Base-by-base conservation (phyloP, 2,329 filamentous ascomycete genomes). In the Alternaria burnsii region DNA sequence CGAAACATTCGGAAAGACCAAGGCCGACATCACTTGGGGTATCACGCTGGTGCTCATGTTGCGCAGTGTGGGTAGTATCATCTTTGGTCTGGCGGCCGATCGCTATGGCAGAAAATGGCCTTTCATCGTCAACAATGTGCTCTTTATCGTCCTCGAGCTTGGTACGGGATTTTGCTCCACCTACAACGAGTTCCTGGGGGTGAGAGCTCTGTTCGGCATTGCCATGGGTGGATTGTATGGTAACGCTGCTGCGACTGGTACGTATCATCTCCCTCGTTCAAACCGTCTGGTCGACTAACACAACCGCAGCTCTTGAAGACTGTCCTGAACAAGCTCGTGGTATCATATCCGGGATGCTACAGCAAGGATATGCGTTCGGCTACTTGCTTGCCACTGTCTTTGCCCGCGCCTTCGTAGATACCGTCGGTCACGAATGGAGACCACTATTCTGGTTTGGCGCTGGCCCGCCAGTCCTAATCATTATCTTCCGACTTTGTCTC, bases 401-500 rank as follows among this genome's bases (percentile, higher is more conserved):
- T 69, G 80, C 78, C 0, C 75, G 82, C 42, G 92, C 84, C 5
- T 84, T 95, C 7, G 87, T 94, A 51, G 82, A 91, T 76, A 95
- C 92, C 1, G 94, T 92, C 0, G 77, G 87, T 1, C 89, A 96
- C 73, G 88, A 85, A 53, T 97, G 93, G 93, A 85, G 93, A 8
- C 92, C 93, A 0, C 82, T 97, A 0, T 97, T 89, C 82, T 97
- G 93, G 93, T 97, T 97, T 76, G 93, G 89, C 12, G 92, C 93
- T 6, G 86, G 89, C 38, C 91, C 92, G 0, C 93, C 93, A 0
- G 84, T 93, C 2, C 77, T 97, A 32, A 90, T 97, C 78, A 97
- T 97, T 73, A 72, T 88, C 55, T 93, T 91, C 83, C 89, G 93
- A 34, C 81, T 94, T 22, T 87, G 85, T 75, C 84, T 97, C 1